Evolutionary conservation across 108 stramenopile genomes (phyloP), one percentile per base, ranked within the genome.

Genomic region (Stephanodiscus minutulus): DNA sequence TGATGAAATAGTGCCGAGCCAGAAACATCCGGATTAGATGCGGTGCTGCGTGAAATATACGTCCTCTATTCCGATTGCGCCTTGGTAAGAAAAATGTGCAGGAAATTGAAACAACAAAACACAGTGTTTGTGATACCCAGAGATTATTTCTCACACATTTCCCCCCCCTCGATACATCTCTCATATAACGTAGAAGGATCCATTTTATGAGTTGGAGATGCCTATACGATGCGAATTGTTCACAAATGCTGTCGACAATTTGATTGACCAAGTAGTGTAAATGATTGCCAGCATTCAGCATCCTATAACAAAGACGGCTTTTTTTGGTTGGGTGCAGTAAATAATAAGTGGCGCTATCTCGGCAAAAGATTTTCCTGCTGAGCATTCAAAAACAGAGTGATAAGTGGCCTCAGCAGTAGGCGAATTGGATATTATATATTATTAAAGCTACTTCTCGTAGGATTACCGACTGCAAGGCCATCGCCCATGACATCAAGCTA

Each of bases 161-260:
- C 27, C 52, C 24, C 46, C 35, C 59, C 1, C 8, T 28, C 18
- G 10, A 15, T 41, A 39, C 6, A 24, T 68, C 53, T 25, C 3
- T 25, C 36, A 5, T 55, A 43, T 12, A 41, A 39, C 59, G 48
- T 11, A 77, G 68, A 94, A 94, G 66, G 91, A 94, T 87, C 93
- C 93, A 35, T 94, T 94, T 76, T 94, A 91, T 71, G 93, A 94
- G 77, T 69, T 94, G 63, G 93, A 94, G 75, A 94, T 94, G 93
- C 93, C 93, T 17, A 91, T 94, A 44, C 81, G 93, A 61, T 87
- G 86, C 76, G 91, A 91, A 59, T 63, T 94, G 37, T 94, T 94
- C 63, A 88, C 84, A 25, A 73, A 85, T 62, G 86, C 82, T 1
- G 91, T 94, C 20, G 91, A 94, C 79, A 64, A 64, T 47, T 73